These are phyloP conservation scores for Podaxis rugospora DNA, from an alignment of 768 basidiomycete species.

Conservation along the genomic window DNA sequence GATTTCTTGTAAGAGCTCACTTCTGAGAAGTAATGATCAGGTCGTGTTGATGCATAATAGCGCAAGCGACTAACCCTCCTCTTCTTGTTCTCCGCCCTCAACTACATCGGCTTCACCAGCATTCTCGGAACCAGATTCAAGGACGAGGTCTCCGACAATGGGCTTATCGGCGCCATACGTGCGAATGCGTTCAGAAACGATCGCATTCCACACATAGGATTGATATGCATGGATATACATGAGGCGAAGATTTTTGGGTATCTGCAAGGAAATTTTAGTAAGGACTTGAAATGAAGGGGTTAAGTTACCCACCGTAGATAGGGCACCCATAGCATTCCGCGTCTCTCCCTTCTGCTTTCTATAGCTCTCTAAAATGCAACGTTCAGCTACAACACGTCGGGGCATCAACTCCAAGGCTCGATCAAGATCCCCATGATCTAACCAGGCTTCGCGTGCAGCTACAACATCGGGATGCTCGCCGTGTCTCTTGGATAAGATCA, in stretches of 20 bases:
- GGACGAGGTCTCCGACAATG: conserved; percentile 88
- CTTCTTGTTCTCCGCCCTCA: conserved; percentile 30
- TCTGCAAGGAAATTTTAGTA: conserved; percentile 44
- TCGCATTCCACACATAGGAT: conserved; percentile 97
- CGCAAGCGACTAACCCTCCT: conserved; percentile 21
- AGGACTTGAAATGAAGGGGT: neutral
- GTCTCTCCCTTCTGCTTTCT: conserved; percentile 75
- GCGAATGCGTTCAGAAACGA: conserved; percentile 90
- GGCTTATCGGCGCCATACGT: conserved; percentile 69
- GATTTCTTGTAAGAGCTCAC: conserved; percentile 28
- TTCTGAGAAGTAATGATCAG: conserved; percentile 13
- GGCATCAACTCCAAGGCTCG: conserved; percentile 86
- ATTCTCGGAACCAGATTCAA: conserved; percentile 42
- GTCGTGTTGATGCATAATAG: neutral
- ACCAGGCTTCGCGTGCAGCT: conserved; percentile 81
- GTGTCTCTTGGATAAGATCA: conserved; percentile 78
- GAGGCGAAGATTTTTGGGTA: conserved; percentile 88
- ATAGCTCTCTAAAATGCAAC: conserved; percentile 88
- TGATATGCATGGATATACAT: conserved; percentile 99
- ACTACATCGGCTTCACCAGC: conserved; percentile 28
- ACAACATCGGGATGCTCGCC: conserved; percentile 94
- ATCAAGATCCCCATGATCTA: conserved; percentile 75
- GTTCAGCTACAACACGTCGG: conserved; percentile 87
- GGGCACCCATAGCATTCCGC: conserved; percentile 81
- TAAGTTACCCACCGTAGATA: conserved; percentile 61